A percentile compares a stretch with the other conserved stretches of the same genome.
These are phyloP conservation scores for Aspergillus ostianus DNA, from an alignment of 495 filamentous ascomycete species.

Conservation along the genomic window DNA sequence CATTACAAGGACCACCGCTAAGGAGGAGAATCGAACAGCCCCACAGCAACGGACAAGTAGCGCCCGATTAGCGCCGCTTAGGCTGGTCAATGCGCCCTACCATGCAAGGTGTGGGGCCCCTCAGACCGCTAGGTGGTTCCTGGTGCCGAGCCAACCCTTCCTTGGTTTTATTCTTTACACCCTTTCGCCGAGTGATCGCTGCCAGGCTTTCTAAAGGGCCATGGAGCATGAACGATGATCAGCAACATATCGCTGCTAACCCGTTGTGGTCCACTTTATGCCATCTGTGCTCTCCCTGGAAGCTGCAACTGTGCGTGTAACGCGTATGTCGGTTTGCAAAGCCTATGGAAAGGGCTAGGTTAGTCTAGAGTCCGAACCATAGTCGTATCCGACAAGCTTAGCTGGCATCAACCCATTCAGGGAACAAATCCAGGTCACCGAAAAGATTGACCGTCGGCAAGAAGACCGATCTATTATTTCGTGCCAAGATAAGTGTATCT, in stretches of 20 bases:
- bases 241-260: constrained; percentile 9
- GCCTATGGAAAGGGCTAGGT: neutral
- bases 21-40: no score
- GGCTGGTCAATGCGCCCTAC: constrained; percentile 1
- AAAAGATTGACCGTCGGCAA: neutral
- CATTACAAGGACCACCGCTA: no score
- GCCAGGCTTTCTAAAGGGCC: constrained; percentile 1
- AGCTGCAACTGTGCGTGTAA: neutral
- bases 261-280: neutral
- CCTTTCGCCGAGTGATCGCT: constrained; percentile 15
- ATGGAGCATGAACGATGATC: constrained; percentile 9
- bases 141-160: no score
- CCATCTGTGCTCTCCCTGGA: neutral
- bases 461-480: neutral
- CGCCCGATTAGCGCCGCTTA: constrained; percentile 17
- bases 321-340: neutral
- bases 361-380: neutral
- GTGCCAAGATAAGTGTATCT: neutral
- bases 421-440: neutral
- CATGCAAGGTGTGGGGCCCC: constrained; percentile 6
- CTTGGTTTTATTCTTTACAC: no score
- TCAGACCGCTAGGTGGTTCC: constrained; percentile 1
- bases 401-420: neutral
- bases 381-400: neutral
- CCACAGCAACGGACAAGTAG: no score